Percentiles rank a stretch among this genome's conserved stretches.
Conservation (phyloP, 2,329 filamentous ascomycete species). For the Lachnellula hyalina region DNA sequence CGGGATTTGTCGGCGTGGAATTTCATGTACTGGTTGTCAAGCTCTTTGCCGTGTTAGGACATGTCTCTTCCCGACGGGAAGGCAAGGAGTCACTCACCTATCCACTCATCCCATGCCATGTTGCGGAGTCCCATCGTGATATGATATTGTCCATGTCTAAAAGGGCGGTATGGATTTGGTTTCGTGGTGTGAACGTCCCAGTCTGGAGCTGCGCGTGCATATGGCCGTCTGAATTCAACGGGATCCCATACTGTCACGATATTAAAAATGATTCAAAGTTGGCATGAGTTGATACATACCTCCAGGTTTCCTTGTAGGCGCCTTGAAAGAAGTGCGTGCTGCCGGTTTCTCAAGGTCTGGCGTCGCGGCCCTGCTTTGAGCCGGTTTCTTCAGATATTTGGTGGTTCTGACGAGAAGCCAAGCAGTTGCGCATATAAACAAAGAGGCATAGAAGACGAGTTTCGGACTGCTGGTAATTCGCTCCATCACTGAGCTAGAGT, state of each 20-base stretch:
- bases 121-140: slow-evolving; percentile 32
- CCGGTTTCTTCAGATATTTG: slow-evolving; percentile 20
- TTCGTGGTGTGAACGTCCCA: slow-evolving; percentile 31
- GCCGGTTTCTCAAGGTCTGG: slow-evolving; percentile 29
- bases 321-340: slow-evolving; percentile 21
- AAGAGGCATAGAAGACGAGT: slow-evolving; percentile 16
- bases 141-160: slow-evolving; percentile 30
- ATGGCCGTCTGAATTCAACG: slow-evolving; percentile 29
- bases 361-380: slow-evolving; percentile 18
- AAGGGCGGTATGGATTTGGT: slow-evolving; percentile 31
- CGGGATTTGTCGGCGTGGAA: slow-evolving; percentile 67
- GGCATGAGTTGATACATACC: slow-evolving; percentile 16
- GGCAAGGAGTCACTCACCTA: slow-evolving; percentile 21
- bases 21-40: slow-evolving; percentile 71
- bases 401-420: slow-evolving; percentile 22
- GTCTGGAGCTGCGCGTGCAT: slow-evolving; percentile 22
- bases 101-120: slow-evolving; percentile 34
- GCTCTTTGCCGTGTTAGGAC: slow-evolving; percentile 43
- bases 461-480: slow-evolving; percentile 15
- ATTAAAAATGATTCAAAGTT: slow-evolving; percentile 8
- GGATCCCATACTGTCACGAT: slow-evolving; percentile 27
- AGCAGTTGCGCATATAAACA: slow-evolving; percentile 10
- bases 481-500: slow-evolving; percentile 7
- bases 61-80: background rate
- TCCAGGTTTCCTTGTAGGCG: slow-evolving; percentile 27